Evolutionary conservation across 768 basidiomycete species (phyloP).

Genomic region (Termitomyces titanicus): DNA sequence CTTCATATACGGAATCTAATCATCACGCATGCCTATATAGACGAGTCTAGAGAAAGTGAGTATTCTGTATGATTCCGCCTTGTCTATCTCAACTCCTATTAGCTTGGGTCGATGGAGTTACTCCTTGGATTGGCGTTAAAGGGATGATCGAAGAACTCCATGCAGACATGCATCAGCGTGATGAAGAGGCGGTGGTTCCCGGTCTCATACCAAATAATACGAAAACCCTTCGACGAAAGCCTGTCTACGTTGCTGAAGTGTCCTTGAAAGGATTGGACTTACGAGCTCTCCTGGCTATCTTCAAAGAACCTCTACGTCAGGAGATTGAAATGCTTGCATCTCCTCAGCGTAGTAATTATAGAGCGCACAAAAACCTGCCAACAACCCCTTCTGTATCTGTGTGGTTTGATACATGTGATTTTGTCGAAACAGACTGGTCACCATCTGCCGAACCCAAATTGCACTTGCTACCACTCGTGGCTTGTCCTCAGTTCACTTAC

Average conservation of each 20-base stretch:
- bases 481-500: slow-evolving; percentile 81
- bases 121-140: slow-evolving; percentile 83
- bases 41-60: slow-evolving; percentile 67
- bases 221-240: slow-evolving; percentile 68
- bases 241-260: slow-evolving; percentile 86
- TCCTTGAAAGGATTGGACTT: slow-evolving; percentile 73
- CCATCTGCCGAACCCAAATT: slow-evolving; percentile 52
- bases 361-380: slow-evolving; percentile 42
- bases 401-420: slow-evolving; percentile 84
- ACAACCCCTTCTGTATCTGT: slow-evolving; percentile 38
- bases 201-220: slow-evolving; percentile 55
- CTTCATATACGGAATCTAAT: slow-evolving; percentile 73
- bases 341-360: slow-evolving; percentile 45
- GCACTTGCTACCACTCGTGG: slow-evolving; percentile 67
- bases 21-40: slow-evolving; percentile 84
- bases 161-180: slow-evolving; percentile 90
- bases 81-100: slow-evolving; percentile 3
- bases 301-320: slow-evolving; percentile 68
- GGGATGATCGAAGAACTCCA: slow-evolving; percentile 76
- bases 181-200: slow-evolving; percentile 67
- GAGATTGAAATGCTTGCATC: slow-evolving; percentile 45
- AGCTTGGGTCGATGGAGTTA: slow-evolving; percentile 79
- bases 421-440: slow-evolving; percentile 71
- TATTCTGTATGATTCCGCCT: neutral
- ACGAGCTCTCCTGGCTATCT: slow-evolving; percentile 74